Evolutionary conservation across 768 basidiomycete species (phyloP), one percentile per base, ranked within the genome.

Genomic region (Lactifluus hygrophoroides): DNA sequence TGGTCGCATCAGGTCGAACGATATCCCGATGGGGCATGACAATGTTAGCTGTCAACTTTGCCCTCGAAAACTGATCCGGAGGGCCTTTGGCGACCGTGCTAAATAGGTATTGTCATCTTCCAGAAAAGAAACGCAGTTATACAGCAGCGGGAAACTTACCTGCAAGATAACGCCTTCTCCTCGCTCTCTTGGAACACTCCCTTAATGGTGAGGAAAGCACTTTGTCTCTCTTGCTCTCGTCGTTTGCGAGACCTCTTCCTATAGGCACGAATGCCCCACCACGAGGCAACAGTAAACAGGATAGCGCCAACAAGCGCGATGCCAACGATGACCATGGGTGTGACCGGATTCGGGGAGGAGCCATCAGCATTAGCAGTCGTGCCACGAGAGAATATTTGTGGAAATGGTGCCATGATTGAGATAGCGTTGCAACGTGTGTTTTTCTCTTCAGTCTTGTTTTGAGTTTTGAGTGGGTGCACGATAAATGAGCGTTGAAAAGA

Each of bases 11-110:
- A 10, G 73, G 68, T 34, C 70, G 73, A 25, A 73, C 61, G 57
- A 80, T 68, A 21, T 75, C 73, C 64, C 75, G 79, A 16, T 75
- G 73, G 10, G 87, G 87, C 57, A 86, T 72, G 25, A 80, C 62
- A 54, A 87, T 72, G 42, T 74, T 74, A 13, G 71, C 59, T 25
- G 77, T 74, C 46, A 83, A 54, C 43, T 75, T 71, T 11, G 67
- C 63, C 40, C 80, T 72, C 17, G 80, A 80, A 68, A 73, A 80
- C 68, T 28, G 56, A 60, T 52, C 28, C 7, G 51, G 19, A 30
- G 38, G 47, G 49, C 51, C 58, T 66, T 47, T 60, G 46, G 34
- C 14, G 28, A 14, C 9, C 11, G 40, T 23, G 34, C 57, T 47
- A 30, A 27, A 27, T 25, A 7, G 38, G 54, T 10, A 40, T 4